Evolutionary conservation across 2,329 filamentous ascomycete species (phyloP).

Genomic region (Exophiala bonariae): DNA sequence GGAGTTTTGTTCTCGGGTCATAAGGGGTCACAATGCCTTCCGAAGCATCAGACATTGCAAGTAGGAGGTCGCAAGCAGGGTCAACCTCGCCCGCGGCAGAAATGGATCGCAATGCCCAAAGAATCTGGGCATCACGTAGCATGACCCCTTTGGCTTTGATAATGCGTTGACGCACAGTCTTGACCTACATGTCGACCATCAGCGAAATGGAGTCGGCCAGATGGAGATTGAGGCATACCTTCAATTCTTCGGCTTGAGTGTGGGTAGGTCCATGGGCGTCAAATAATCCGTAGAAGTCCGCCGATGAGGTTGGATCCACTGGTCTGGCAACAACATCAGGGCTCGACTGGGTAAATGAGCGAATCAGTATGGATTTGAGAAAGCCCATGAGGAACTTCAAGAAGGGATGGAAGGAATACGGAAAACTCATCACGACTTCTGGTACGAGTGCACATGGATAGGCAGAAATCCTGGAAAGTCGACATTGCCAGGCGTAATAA

Average conservation of each 20-base stretch:
- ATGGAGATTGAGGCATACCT: slow-evolving; percentile 11
- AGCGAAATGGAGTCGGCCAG: background rate
- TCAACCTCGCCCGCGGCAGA: slow-evolving; percentile 70
- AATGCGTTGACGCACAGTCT: slow-evolving; percentile 54
- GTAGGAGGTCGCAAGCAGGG: slow-evolving; percentile 72
- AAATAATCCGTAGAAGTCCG: slow-evolving; percentile 28
- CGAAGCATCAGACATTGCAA: slow-evolving; percentile 77
- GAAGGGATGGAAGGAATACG: slow-evolving; percentile 12
- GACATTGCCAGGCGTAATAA: slow-evolving; percentile 3
- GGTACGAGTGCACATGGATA: slow-evolving; percentile 19
- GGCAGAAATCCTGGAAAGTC: slow-evolving; percentile 16
- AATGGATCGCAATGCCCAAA: slow-evolving; percentile 61
- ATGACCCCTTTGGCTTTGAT: slow-evolving; percentile 54
- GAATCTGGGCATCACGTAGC: slow-evolving; percentile 62
- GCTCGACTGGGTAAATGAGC: slow-evolving; percentile 15
- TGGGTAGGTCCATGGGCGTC: slow-evolving; percentile 12
- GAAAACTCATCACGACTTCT: slow-evolving; percentile 15
- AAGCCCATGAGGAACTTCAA: background rate
- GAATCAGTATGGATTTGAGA: slow-evolving; percentile 10
- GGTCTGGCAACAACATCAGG: slow-evolving; percentile 17
- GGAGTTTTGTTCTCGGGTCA: slow-evolving; percentile 68
- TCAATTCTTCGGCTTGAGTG: slow-evolving; percentile 21
- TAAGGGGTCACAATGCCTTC: slow-evolving; percentile 76
- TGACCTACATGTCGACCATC: slow-evolving; percentile 42
- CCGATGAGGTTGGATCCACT: slow-evolving; percentile 19